phyloP scores from a whole-genome alignment of 73 alveolate genomes.

The Tetrahymena elliotti region DNA sequence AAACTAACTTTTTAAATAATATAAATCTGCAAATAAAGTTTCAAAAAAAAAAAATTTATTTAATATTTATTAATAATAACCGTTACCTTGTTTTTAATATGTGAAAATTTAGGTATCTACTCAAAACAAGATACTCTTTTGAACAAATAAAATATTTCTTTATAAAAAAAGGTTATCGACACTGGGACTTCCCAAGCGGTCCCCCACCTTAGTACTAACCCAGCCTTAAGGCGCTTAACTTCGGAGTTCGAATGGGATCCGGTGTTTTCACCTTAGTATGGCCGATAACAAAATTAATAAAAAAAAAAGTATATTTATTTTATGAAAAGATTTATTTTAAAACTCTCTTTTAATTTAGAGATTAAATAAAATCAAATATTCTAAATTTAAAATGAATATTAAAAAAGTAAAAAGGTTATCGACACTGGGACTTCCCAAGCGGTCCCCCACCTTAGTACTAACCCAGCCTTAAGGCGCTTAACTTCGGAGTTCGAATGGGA shows the following conservation, averaged over 20 bases:
- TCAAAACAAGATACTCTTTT: background rate
- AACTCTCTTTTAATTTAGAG: background rate
- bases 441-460: constrained; percentile 99
- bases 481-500: constrained; percentile 99
- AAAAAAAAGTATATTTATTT: background rate
- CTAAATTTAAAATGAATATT: no score
- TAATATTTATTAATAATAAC: no score
- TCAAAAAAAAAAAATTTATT: no score
- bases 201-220: constrained; percentile 99
- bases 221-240: constrained; percentile 65
- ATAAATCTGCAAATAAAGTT: no score
- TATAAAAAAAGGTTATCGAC: background rate
- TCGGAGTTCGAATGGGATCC: constrained; percentile 99
- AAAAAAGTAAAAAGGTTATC: constrained; percentile 56
- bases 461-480: constrained; percentile 99
- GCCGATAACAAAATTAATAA: constrained; percentile 77
- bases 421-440: constrained; percentile 98
- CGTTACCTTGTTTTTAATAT: no score
- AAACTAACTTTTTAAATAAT: no score
- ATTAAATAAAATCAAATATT: background rate
- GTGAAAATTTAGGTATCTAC: no score
- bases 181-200: constrained; percentile 97
- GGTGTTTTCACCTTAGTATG: constrained; percentile 99
- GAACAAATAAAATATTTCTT: background rate
- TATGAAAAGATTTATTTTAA: background rate